Base-by-base conservation (phyloP, 2,329 filamentous ascomycete species). In the Fusarium bulbicola region DNA sequence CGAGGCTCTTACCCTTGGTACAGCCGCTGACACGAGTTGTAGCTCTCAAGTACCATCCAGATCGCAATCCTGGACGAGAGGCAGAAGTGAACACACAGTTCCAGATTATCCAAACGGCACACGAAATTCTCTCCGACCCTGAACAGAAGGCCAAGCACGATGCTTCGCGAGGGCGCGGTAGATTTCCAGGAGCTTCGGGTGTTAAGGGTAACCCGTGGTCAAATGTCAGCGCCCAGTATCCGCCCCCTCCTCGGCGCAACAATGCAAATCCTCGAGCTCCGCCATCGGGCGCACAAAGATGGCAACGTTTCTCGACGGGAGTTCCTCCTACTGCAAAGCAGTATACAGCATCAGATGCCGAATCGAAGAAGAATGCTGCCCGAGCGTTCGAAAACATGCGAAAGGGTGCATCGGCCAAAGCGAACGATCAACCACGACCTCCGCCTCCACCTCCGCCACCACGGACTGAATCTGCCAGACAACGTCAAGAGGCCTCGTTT, bases 21-120 rank as follows among this genome's bases (percentile, higher is more conserved):
- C 30, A 34, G 57, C n/a, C 68, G 50, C 79, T 82, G 72, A 84
- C 74, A 11, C 36, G 28, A n/a, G 16, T 30, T 9, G 26, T 64
- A 94, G 94, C 94, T 53, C 86, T 97, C 52, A 93, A 93, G 81
- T 97, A 93, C 78, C 95, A 97, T 79, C 95, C 95, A 13, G 95
- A 97, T 80, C 92, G 95, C 67, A 97, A 97, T 79, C 93, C 92
- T 16, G 95, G 95, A 58, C 90, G 89, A 78, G 94, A 97, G 82
- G 84, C 89, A 64, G 93, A 95, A 78, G 92, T 92, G 79, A 93
- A 93, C 74, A 87, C 92, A 37, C 93, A 93, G 78, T 97, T 97
- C 78, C 93, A 97, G 81, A 89, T 92, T 56, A 97, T 97, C 54
- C 93, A 97, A 81, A 90, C 92, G 9, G 95, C 95, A 28, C 92